Conservation (phyloP, 2,329 filamentous ascomycete species). For the Chalara sp. region DNA sequence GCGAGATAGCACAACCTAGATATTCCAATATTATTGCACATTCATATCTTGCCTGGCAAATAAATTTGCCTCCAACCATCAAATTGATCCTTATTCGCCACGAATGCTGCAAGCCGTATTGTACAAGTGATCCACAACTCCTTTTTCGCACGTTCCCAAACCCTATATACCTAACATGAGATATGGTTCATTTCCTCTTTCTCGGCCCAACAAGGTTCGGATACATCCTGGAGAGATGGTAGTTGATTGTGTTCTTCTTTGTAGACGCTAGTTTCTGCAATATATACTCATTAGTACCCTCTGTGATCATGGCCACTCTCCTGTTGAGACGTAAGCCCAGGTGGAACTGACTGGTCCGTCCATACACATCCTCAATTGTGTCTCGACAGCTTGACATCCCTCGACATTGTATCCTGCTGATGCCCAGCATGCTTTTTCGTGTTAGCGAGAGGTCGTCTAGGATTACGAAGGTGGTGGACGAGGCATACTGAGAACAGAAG, state of each 20-base stretch:
- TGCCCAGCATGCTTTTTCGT: slow-evolving; percentile 68
- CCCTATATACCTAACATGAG: not conserved
- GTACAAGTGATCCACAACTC: slow-evolving; percentile 1
- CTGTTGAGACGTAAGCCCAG: no score
- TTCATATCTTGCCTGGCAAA: not conserved
- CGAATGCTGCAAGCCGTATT: slow-evolving; percentile 8
- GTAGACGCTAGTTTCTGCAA: slow-evolving; percentile 45
- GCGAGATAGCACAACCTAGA: no score
- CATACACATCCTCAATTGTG: slow-evolving; percentile 64
- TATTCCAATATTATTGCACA: no score
- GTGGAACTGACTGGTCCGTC: slow-evolving; percentile 61
- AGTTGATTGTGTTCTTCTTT: slow-evolving; percentile 81
- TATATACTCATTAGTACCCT: no score
- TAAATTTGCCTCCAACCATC: not conserved
- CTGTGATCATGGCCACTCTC: no score
- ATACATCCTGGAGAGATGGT: slow-evolving; percentile 75
- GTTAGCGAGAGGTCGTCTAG: not conserved
- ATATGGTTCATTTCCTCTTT: slow-evolving; percentile 50
- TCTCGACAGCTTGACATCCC: slow-evolving; percentile 53
- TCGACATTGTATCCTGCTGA: slow-evolving; percentile 63
- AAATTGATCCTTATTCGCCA: slow-evolving; percentile 1
- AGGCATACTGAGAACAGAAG: slow-evolving; percentile 54
- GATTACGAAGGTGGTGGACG: slow-evolving; percentile 4
- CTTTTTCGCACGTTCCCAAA: not conserved
- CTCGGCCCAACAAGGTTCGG: slow-evolving; percentile 64